Evolutionary conservation across 495 filamentous ascomycete genomes (phyloP), one percentile per base, ranked within the genome.

Genomic region (Stereocaulon alpinum): DNA sequence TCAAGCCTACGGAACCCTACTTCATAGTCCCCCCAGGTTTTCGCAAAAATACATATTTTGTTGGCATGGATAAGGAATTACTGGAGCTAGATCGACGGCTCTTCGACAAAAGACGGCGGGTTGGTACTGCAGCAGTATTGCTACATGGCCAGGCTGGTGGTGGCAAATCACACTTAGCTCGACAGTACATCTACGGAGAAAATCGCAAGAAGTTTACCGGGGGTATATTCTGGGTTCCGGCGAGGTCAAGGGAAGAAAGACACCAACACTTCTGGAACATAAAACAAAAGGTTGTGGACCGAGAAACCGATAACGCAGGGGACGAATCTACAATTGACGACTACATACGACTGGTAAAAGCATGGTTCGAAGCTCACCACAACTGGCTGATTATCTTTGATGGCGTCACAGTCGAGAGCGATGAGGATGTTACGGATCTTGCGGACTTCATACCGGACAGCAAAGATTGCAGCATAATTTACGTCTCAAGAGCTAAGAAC

Each of bases 131-230:
- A 50, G 84, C 82, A 15, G 86, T 90, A 6, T 72, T 90, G 9
- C 80, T 93, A 40, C 80, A 82, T 61, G 84, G 84, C 48, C 80
- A 87, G 34, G 82, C 88, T n/a, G 88, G 88, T 15, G 82, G 82
- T 1, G 88, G 88, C 22, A 93, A 93, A 70, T 86, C 86, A 0
- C 87, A 91, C 67, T 72, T 92, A n/a, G 87, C 86, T 40, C 77
- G 88, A 7, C 79, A 93, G 69, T 93, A 91, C 64, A 85, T 91
- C 53, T 89, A 87, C 56, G 72, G 24, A 24, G 24, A 76, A 27
- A 80, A 88, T 58, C 78, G 76, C 20, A 76, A 78, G 11, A 76
- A 82, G 64, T 93, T 85, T 63, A 80, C 79, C 0, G 88, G 86
- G 2, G 88, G 88, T 6, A 77, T 91, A 22, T 93, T 91, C 66